phyloP scores from a whole-genome alignment of 768 basidiomycete genomes.

The Tylopilus balloui region DNA sequence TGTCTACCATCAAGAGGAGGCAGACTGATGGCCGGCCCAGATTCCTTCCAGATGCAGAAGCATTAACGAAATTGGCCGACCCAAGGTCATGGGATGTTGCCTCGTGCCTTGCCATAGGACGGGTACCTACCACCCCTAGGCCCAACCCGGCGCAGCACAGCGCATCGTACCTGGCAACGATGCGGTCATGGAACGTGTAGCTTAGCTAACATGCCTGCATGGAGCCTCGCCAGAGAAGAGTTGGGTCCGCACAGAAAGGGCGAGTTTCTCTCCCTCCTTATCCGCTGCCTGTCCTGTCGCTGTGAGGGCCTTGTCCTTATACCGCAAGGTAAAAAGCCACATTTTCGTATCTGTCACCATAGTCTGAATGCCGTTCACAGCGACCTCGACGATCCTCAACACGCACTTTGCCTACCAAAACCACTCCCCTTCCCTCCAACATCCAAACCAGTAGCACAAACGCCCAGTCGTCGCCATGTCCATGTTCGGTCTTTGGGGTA shows the following conservation, averaged over 20 bases:
- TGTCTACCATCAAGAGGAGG: neutral
- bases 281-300: neutral
- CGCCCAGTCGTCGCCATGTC: neutral
- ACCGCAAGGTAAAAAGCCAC: neutral
- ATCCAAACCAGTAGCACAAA: neutral
- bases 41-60: neutral
- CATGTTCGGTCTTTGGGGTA: constrained; percentile 9
- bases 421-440: too few species aligned
- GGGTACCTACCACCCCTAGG: too few species aligned
- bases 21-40: neutral
- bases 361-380: neutral
- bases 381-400: neutral
- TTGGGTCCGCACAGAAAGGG: neutral
- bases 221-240: constrained; percentile 1
- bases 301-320: too few species aligned
- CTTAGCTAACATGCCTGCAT: constrained; percentile 17
- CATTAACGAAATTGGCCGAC: neutral
- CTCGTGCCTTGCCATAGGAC: constrained; percentile 6
- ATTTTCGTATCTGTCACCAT: neutral
- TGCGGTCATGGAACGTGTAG: constrained; percentile 10
- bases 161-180: constrained; percentile 1
- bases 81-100: neutral
- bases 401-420: neutral
- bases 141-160: neutral
- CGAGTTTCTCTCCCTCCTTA: neutral